A percentile compares a stretch with the other conserved stretches of the same genome.
Conservation (phyloP, 441 rosid genomes). For the Aleurites moluccanus region DNA sequence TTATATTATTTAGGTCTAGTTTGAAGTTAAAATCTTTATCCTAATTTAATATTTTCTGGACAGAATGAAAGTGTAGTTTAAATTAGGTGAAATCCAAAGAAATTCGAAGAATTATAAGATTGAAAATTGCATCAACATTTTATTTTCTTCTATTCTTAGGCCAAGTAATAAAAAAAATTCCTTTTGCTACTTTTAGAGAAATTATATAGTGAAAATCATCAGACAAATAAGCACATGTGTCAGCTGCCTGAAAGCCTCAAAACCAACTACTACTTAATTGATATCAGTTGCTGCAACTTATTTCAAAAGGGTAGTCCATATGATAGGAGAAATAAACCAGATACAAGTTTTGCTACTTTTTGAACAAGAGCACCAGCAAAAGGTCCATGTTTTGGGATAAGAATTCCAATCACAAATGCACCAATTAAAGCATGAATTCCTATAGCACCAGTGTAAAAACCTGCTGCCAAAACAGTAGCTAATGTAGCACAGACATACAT, state of each 20-base stretch:
- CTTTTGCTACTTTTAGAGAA: too few species aligned
- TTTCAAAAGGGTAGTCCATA: conserved; percentile 89
- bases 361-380: conserved; percentile 74
- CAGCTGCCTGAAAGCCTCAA: conserved; percentile 73
- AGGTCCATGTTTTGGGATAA: conserved; percentile 84
- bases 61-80: too few species aligned
- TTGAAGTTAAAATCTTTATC: too few species aligned
- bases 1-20: too few species aligned
- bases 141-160: too few species aligned
- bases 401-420: conserved; percentile 77
- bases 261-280: conserved; percentile 70
- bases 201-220: too few species aligned
- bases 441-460: conserved; percentile 64
- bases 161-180: too few species aligned
- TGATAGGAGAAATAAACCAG: conserved; percentile 76
- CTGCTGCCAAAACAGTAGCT: conserved; percentile 60
- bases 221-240: conserved; percentile 68
- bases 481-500: conserved; percentile 66
- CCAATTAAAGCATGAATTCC: conserved; percentile 92
- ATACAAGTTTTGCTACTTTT: conserved; percentile 88
- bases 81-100: too few species aligned
- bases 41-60: too few species aligned
- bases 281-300: conserved; percentile 38
- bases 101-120: too few species aligned
- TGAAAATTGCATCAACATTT: too few species aligned